Evolutionary conservation across 1,284 basidiomycete species (phyloP), one percentile per base, ranked within the genome.

Genomic region (Cystobasidium sp.): DNA sequence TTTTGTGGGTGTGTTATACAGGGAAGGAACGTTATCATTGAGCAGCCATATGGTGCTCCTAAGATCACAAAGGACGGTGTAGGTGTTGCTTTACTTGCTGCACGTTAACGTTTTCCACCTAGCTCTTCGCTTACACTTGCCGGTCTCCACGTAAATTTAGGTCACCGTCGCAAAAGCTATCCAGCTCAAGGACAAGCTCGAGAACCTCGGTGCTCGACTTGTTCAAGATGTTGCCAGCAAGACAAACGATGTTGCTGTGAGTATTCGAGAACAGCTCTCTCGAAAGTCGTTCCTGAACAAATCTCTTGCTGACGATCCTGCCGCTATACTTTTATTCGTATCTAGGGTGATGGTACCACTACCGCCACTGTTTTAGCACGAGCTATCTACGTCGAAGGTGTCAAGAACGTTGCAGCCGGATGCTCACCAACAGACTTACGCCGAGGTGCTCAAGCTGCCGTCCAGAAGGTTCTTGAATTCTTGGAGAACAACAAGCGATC

Each of bases 351-450:
- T 83, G 96, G 96, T 78, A 99, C 95, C 14, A 99, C 96, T 14
- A 98, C 96, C 31, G 95, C 96, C 31, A 98, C 96, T 49, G 96
- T 98, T 68, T 90, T 98, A 75, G 93, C 96, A 8, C 91, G 93
- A 74, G 94, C 95, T 76, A 98, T 99, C 85, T 99, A 97, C 85
- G 88, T 94, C 0, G 96, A 99, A 84, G 96, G 96, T 85, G 95
- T 98, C 80, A 98, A 98, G 88, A 99, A 98, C 82, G 96, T 99
- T 75, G 95, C 96, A 53, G 96, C 96, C 14, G 94, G 96, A 22
- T 99, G 96, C 88, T 97, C 97, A 86, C 96, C 96, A 47, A 99
- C 98, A 94, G 96, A 99, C 85, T 91, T 98, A 76, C 92, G 96
- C 77, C 90, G 95, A 43, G 96, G 96, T 76, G 90, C 94, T 18